Base-by-base conservation (phyloP, 2,329 filamentous ascomycete genomes). In the Pseudocercospora eumusae region DNA sequence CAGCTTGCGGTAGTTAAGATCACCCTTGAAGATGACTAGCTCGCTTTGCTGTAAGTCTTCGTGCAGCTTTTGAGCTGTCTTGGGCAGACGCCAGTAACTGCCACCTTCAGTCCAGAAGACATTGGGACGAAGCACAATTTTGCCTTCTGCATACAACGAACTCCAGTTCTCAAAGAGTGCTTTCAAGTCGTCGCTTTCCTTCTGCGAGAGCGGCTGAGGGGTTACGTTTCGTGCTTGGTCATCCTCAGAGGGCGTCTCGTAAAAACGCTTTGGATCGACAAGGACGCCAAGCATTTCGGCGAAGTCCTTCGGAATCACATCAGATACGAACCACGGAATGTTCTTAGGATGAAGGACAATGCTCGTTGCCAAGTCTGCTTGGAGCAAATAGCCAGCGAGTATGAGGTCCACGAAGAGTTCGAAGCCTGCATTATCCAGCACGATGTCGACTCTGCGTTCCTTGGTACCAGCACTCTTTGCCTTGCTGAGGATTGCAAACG, bases 321-420 rank as follows among this genome's bases (percentile, higher is more conserved):
- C 95, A 0, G 92, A 97, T 53, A 99, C 95, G 74, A 98, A 99
- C 95, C 95, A 99, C 0, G 95, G 95, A 62, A 99, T 93, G 21
- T 87, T 88, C 79, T 99, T 99, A 56, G 95, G 93, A 72, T 96
- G 93, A 9, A 99, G 84, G 20, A 98, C 87, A 13, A 99, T 83
- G 23, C 87, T 86, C 0, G 93, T 97, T 0, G 95, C 95, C 5
- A 99, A 85, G 0, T 89, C 91, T 0, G 92, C 83, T 0, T 91
- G 88, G 6, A 99, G 83, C 13, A 99, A 83, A 74, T 96, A 99
- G 0, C 93, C 93, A 0, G 92, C 93, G 1, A 99, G 84, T 61
- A 98, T 88, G 9, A 99, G 83, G 73, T 99, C 95, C 67, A 98
- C 95, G 73, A 92, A 99, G 11, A 99, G 84, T 81, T 99, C 95